Conservation (phyloP, 257 asterid species). For the Ligustrum vulgare region DNA sequence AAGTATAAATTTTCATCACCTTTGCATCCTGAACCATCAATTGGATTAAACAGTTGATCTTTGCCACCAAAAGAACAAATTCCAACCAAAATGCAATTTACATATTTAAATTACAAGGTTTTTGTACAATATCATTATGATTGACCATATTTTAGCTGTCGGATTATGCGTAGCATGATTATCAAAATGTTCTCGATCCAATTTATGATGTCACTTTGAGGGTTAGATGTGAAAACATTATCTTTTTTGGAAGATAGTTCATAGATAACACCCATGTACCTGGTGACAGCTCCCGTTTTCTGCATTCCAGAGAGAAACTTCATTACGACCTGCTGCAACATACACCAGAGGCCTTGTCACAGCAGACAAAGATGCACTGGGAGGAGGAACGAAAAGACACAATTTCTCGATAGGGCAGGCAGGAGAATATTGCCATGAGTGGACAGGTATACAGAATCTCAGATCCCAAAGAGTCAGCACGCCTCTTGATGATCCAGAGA, state of each 20-base stretch:
- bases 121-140: not conserved
- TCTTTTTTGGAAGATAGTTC: not conserved
- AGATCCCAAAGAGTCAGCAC: constrained; percentile 97
- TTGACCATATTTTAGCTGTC: not conserved
- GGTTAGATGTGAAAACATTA: not conserved
- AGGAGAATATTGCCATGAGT: constrained; percentile 86
- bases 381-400: constrained; percentile 93
- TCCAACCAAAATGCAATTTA: not conserved
- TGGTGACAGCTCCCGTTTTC: constrained; percentile 99
- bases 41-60: not conserved
- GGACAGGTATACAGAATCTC: constrained; percentile 94
- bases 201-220: not conserved
- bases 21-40: not conserved
- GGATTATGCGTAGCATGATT: not conserved
- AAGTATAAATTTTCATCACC: not conserved
- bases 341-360: constrained; percentile 92
- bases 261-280: constrained; percentile 40
- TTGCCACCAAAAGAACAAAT: not conserved
- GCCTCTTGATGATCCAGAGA: constrained; percentile 96
- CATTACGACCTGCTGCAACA: constrained; percentile 97
- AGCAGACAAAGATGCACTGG: constrained; percentile 71
- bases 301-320: constrained; percentile 98
- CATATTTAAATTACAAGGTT: not conserved
- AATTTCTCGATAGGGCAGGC: constrained; percentile 84
- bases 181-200: not conserved